Evolutionary conservation across 371 early-diverging fungal genomes (phyloP).

Genomic region (Rhizopus delemar): DNA sequence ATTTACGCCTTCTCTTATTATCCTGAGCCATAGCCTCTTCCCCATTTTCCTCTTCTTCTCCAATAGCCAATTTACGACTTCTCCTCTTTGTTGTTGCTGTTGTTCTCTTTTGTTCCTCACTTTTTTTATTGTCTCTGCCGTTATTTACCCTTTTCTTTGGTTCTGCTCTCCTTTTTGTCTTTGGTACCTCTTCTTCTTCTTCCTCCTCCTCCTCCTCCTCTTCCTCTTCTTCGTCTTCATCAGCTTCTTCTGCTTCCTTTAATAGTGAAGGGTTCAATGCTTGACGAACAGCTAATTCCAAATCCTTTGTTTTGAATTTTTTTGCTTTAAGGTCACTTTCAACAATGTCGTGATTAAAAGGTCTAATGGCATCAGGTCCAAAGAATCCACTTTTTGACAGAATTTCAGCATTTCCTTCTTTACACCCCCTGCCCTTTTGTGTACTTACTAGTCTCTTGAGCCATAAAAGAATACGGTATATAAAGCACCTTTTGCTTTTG

Average conservation of each 20-base stretch:
- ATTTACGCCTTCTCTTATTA: constrained; percentile 15
- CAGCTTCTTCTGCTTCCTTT: constrained; percentile 26
- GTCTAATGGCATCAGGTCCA: constrained; percentile 50
- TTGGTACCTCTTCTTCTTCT: constrained; percentile 10
- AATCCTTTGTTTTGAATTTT: constrained; percentile 53
- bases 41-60: background rate
- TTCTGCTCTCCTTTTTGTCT: constrained; percentile 7
- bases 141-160: constrained; percentile 11
- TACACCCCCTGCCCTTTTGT: background rate
- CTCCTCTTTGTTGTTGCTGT: constrained; percentile 19
- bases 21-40: background rate
- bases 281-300: constrained; percentile 45
- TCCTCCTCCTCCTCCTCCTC: constrained; percentile 14
- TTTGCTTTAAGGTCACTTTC: constrained; percentile 52
- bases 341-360: constrained; percentile 44
- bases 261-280: constrained; percentile 38
- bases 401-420: background rate
- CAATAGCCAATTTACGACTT: constrained; percentile 29
- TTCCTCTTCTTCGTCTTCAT: constrained; percentile 26
- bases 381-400: constrained; percentile 48
- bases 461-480: constrained; percentile 66
- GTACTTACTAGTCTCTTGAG: constrained; percentile 66
- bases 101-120: constrained; percentile 3
- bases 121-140: background rate
- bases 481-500: constrained; percentile 48